A percentile compares a stretch with the other conserved stretches of the same genome.
Evolutionary conservation across 768 basidiomycete genomes (phyloP).

Genomic region (Coprinopsis cinerea): DNA sequence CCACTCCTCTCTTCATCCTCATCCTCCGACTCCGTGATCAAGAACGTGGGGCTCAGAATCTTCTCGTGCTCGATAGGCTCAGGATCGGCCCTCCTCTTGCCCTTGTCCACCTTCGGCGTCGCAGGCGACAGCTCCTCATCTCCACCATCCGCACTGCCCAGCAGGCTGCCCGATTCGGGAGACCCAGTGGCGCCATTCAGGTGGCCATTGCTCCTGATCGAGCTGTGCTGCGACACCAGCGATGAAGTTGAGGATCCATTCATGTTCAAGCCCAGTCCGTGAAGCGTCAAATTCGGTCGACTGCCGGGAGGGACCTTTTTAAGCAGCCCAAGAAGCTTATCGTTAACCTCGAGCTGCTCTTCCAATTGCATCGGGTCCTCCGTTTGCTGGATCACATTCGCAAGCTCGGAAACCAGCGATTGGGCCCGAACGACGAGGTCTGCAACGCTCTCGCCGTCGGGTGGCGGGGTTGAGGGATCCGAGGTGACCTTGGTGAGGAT

Average conservation of each 20-base stretch:
- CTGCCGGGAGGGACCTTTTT: constrained; percentile 37
- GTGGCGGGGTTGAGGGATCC: constrained; percentile 15
- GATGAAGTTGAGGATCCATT: constrained; percentile 20
- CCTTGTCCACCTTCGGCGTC: constrained; percentile 71
- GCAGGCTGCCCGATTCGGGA: constrained; percentile 6
- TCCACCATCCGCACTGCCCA: constrained; percentile 15
- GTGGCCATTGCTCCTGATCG: constrained; percentile 21
- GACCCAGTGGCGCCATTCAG: constrained; percentile 15
- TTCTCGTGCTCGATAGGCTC: constrained; percentile 65
- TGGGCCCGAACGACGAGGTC: constrained; percentile 44
- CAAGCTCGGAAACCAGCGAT: constrained; percentile 46
- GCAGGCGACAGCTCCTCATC: constrained; percentile 34
- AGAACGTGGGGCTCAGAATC: constrained; percentile 63
- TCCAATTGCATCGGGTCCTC: constrained; percentile 58
- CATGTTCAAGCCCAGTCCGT: constrained; percentile 39
- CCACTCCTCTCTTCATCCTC: constrained; percentile 49
- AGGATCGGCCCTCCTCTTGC: constrained; percentile 67
- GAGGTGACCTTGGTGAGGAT: constrained; percentile 28
- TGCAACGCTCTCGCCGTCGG: constrained; percentile 11
- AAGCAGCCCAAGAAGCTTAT: constrained; percentile 56
- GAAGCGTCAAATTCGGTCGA: constrained; percentile 35
- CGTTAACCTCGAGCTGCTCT: constrained; percentile 67
- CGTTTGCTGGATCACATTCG: constrained; percentile 46
- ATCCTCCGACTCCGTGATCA: constrained; percentile 40
- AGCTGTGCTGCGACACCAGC: constrained; percentile 18